These are phyloP conservation scores for Cladosporium sp. DNA, from an alignment of 2,329 filamentous ascomycete species.

Conservation along the genomic window DNA sequence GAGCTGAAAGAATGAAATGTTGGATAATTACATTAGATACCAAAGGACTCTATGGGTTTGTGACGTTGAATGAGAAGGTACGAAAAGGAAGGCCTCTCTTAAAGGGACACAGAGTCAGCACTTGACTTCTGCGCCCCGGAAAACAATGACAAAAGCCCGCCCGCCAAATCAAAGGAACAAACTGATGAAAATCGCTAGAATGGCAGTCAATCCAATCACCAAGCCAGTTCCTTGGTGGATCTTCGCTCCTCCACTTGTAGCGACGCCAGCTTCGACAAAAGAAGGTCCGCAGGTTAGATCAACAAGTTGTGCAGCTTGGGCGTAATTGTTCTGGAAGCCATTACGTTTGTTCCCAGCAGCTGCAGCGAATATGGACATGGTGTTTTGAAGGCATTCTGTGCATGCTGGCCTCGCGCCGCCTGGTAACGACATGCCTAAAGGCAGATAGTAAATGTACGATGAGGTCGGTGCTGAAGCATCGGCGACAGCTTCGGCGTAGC, in stretches of 20 bases:
- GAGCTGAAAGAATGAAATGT: too few relatives aligned
- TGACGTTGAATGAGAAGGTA: too few relatives aligned
- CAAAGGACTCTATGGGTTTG: too few relatives aligned
- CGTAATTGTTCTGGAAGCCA: constrained; percentile 63
- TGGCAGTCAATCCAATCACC: neutral
- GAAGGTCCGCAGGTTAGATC: constrained; percentile 58
- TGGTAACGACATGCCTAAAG: constrained; percentile 69
- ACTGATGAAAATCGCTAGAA: neutral
- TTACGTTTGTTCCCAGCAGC: constrained; percentile 59
- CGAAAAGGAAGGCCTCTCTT: too few relatives aligned
- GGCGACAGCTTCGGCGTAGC: constrained; percentile 77
- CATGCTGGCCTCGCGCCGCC: constrained; percentile 66
- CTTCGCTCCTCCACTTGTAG: neutral
- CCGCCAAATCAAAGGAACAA: neutral
- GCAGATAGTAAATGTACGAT: constrained; percentile 79
- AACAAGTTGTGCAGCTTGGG: constrained; percentile 65
- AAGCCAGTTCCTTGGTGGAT: neutral
- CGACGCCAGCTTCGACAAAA: constrained; percentile 38
- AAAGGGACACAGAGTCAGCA: neutral
- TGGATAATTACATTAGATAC: too few relatives aligned
- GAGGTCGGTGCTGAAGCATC: constrained; percentile 68
- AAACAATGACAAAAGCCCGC: neutral
- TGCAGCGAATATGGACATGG: constrained; percentile 74
- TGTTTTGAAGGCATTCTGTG: constrained; percentile 68
- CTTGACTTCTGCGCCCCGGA: neutral